These are phyloP conservation scores for Pythium sukuiense DNA, from an alignment of 352 stramenopile genomes.

Conservation along the genomic window DNA sequence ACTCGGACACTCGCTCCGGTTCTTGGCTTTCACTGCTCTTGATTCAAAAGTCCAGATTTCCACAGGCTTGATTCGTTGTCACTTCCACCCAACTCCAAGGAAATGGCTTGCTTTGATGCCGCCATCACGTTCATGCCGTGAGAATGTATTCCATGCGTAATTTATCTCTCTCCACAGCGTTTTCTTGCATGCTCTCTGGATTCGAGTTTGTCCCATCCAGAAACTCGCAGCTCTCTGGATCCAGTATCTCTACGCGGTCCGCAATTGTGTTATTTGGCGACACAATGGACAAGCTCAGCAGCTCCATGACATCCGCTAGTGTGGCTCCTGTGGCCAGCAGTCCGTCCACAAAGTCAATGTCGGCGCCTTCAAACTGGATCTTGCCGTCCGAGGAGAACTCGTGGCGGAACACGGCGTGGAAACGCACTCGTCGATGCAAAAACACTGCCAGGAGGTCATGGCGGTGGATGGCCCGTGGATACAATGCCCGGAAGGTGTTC, in stretches of 20 bases:
- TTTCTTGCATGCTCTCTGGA: background rate
- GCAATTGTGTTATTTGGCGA: slow-evolving; percentile 15
- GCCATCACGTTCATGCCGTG: background rate
- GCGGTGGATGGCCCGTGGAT: slow-evolving; percentile 20
- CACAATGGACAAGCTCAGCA: slow-evolving; percentile 24
- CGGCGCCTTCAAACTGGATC: slow-evolving; percentile 23
- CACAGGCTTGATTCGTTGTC: too few relatives aligned
- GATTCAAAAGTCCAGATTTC: background rate
- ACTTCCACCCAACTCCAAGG: too few relatives aligned
- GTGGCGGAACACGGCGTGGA: slow-evolving; percentile 23
- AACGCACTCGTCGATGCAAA: slow-evolving; percentile 19
- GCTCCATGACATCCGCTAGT: slow-evolving; percentile 16
- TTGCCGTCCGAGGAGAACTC: slow-evolving; percentile 25
- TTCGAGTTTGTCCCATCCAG: slow-evolving; percentile 5
- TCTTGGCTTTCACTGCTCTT: too few relatives aligned
- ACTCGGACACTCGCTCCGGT: too few relatives aligned
- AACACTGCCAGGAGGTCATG: slow-evolving; percentile 21
- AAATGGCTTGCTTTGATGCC: background rate
- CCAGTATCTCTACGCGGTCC: background rate
- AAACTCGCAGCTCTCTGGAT: background rate
- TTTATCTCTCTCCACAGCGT: slow-evolving; percentile 2
- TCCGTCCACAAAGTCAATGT: slow-evolving; percentile 23
- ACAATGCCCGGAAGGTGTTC: slow-evolving; percentile 24
- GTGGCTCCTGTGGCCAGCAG: slow-evolving; percentile 17
- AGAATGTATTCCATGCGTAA: slow-evolving; percentile 26